Evolutionary conservation across 78 protist genomes (phyloP).

Genomic region (Dictyostelium discoideum): DNA sequence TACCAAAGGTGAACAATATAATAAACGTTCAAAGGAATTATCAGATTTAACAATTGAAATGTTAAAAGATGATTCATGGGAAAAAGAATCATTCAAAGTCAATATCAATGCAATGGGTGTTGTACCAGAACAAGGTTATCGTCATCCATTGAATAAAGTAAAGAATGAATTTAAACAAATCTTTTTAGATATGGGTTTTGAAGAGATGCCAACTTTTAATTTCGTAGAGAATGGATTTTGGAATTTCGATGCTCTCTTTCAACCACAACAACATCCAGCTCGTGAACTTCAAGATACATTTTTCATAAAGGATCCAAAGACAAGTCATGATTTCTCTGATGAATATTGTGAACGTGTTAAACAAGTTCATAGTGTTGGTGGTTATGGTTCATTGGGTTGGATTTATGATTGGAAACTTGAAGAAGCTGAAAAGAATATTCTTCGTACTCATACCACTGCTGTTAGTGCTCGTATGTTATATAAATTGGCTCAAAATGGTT

Average conservation of each 20-base stretch:
- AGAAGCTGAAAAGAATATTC: constrained; percentile 96
- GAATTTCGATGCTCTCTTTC: constrained; percentile 99
- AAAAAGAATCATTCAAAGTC: constrained; percentile 33
- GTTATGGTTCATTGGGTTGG: constrained; percentile 93
- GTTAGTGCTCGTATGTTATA: constrained; percentile 96
- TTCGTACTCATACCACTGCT: constrained; percentile 99
- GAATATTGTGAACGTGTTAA: constrained; percentile 96
- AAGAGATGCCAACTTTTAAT: constrained; percentile 97
- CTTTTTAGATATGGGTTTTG: constrained; percentile 98
- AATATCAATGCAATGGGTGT: constrained; percentile 28
- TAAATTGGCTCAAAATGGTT: constrained; percentile 83
- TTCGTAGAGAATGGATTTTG: constrained; percentile 99
- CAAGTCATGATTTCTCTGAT: constrained; percentile 79
- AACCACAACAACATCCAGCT: constrained; percentile 99
- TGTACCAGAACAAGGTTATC: constrained; percentile 83
- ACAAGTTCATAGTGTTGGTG: constrained; percentile 95
- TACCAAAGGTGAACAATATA: constrained; percentile 35
- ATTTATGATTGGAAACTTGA: constrained; percentile 95
- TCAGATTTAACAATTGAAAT: constrained; percentile 86
- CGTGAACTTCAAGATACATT: constrained; percentile 99
- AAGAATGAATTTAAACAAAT: constrained; percentile 95
- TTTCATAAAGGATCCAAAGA: constrained; percentile 90
- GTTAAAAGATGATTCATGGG: constrained; percentile 77
- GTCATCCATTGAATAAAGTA: constrained; percentile 98
- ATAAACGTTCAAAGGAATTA: constrained; percentile 44